phyloP scores from a whole-genome alignment of 73 alveolate species.

The Stentor roeselii region DNA sequence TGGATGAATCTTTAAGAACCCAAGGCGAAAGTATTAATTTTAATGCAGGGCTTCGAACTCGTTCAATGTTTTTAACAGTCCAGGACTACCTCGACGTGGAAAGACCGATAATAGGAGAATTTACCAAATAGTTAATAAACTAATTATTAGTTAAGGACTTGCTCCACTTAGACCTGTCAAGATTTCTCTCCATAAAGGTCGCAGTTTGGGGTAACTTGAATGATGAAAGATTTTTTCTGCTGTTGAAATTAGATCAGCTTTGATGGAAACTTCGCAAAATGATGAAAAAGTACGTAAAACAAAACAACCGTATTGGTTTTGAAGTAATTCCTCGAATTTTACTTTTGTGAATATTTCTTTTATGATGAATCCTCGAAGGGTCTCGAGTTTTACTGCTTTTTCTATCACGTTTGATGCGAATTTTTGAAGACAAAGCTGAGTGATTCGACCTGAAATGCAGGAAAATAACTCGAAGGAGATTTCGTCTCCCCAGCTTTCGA shows the following conservation, averaged over 20 bases:
- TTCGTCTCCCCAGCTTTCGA: constrained; percentile 62
- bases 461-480: constrained; percentile 32
- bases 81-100: constrained; percentile 86
- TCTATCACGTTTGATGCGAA: constrained; percentile 62
- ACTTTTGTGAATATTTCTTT: background rate
- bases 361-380: background rate
- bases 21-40: constrained; percentile 89
- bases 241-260: background rate
- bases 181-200: background rate
- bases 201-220: background rate
- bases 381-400: background rate
- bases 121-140: constrained; percentile 53
- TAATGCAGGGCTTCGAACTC: constrained; percentile 94
- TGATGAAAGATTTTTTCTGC: background rate
- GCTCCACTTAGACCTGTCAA: background rate
- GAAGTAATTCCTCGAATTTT: background rate
- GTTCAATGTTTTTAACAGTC: constrained; percentile 73
- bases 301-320: background rate
- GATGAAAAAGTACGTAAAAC: background rate
- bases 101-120: constrained; percentile 85
- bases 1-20: constrained; percentile 75
- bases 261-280: too few relatives aligned
- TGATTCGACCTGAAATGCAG: constrained; percentile 39
- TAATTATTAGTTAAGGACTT: too few relatives aligned
- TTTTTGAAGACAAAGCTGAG: constrained; percentile 49